Evolutionary conservation across 2,329 filamentous ascomycete species (phyloP).

Genomic region (Penicillium sp.): DNA sequence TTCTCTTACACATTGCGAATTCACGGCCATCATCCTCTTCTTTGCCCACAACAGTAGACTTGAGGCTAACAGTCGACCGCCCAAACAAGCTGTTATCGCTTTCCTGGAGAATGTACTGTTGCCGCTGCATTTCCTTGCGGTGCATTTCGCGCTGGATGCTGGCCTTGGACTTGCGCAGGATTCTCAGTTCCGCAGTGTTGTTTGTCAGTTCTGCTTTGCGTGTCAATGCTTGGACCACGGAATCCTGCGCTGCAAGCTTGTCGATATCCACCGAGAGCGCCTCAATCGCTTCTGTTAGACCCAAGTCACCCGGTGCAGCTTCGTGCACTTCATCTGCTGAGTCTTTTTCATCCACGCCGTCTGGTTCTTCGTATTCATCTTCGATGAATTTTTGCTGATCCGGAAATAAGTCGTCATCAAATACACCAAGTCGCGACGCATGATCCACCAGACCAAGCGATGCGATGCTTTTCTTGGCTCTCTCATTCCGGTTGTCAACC

Average conservation of each 20-base stretch:
- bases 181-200: slow-evolving; percentile 88
- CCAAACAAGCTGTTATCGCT: slow-evolving; percentile 97
- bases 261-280: slow-evolving; percentile 88
- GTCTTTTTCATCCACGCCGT: slow-evolving; percentile 57
- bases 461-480: slow-evolving; percentile 78
- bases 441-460: slow-evolving; percentile 88
- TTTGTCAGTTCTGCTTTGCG: slow-evolving; percentile 96
- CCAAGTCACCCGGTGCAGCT: slow-evolving; percentile 90
- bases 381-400: slow-evolving; percentile 79
- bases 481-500: slow-evolving; percentile 46
- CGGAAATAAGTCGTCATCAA: slow-evolving; percentile 89
- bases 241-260: slow-evolving; percentile 79
- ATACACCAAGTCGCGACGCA: slow-evolving; percentile 84
- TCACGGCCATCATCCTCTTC: slow-evolving; percentile 93
- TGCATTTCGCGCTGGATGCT: slow-evolving; percentile 90
- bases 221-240: slow-evolving; percentile 85
- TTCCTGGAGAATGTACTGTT: slow-evolving; percentile 96
- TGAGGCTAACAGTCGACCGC: slow-evolving; percentile 83
- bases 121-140: slow-evolving; percentile 89
- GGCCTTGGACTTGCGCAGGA: slow-evolving; percentile 87
- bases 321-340: slow-evolving; percentile 84
- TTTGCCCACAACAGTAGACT: slow-evolving; percentile 85
- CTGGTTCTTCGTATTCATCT: slow-evolving; percentile 76
- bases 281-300: slow-evolving; percentile 87
- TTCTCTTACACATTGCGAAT: slow-evolving; percentile 71